phyloP scores from a whole-genome alignment of 768 basidiomycete genomes.

The Tubosaeta sp. region DNA sequence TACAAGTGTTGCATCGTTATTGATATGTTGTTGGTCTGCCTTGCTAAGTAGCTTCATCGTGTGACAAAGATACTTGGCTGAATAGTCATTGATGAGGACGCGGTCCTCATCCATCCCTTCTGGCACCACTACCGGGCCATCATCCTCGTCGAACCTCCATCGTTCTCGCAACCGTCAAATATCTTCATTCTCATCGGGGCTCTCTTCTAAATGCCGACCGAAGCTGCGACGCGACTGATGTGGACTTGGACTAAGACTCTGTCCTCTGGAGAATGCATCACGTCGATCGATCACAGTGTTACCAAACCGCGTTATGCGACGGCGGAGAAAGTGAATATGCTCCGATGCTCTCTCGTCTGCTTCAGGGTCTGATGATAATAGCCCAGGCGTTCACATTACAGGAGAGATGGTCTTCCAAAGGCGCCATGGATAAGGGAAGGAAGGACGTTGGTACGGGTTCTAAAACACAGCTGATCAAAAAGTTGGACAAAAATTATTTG shows the following conservation, averaged over 20 bases:
- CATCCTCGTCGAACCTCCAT: constrained; percentile 70
- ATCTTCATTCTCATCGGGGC: constrained; percentile 35
- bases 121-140: constrained; percentile 49
- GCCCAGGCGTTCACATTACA: constrained; percentile 30
- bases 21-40: constrained; percentile 43
- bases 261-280: constrained; percentile 26
- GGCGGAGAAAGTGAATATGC: constrained; percentile 44
- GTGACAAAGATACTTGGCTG: constrained; percentile 53
- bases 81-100: constrained; percentile 66
- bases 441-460: constrained; percentile 69
- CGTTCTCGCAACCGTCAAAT: constrained; percentile 44
- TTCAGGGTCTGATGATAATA: constrained; percentile 22
- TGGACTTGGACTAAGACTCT: constrained; percentile 16
- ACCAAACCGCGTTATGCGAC: constrained; percentile 82
- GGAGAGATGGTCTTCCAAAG: constrained; percentile 62
- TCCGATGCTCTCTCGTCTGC: constrained; percentile 15
- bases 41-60: constrained; percentile 56
- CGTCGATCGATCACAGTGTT: constrained; percentile 74
- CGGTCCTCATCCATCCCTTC: constrained; percentile 66
- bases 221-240: constrained; percentile 11
- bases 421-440: constrained; percentile 53
- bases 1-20: constrained; percentile 48
- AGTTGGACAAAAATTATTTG: background rate
- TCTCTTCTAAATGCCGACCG: constrained; percentile 25
- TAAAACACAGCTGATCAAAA: constrained; percentile 25